Conservation (phyloP, 257 asterid genomes). For the Fraxinus americana region DNA sequence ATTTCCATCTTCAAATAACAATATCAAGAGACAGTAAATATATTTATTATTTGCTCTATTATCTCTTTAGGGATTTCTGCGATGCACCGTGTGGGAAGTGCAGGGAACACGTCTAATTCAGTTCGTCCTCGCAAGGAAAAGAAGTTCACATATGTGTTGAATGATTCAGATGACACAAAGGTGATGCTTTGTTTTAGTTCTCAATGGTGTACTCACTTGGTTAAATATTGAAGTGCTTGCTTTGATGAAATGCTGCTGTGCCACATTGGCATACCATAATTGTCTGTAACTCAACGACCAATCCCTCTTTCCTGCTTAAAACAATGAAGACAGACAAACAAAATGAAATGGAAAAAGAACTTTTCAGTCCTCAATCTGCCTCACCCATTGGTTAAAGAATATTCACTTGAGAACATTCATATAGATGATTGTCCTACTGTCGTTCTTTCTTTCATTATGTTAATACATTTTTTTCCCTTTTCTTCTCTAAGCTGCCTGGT, state of each 20-base stretch:
- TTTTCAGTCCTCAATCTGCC: neutral
- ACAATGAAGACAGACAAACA: neutral
- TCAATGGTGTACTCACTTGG: neutral
- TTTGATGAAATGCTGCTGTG: neutral
- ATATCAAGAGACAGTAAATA: neutral
- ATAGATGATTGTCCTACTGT: neutral
- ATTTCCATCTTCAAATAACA: neutral
- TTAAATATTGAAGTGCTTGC: slow-evolving; percentile 3
- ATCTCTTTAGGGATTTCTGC: slow-evolving; percentile 50
- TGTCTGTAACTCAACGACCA: neutral
- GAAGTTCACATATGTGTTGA: slow-evolving; percentile 86
- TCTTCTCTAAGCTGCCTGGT: neutral
- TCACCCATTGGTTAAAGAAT: neutral
- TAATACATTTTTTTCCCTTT: neutral
- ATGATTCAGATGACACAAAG: slow-evolving; percentile 81
- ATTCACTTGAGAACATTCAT: no score
- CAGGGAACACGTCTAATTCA: slow-evolving; percentile 76
- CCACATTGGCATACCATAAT: neutral
- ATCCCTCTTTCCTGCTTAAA: neutral
- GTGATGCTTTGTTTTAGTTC: slow-evolving; percentile 41
- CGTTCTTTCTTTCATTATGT: neutral
- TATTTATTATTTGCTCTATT: slow-evolving; percentile 22
- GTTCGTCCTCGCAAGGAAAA: slow-evolving; percentile 87
- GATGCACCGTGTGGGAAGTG: slow-evolving; percentile 98
- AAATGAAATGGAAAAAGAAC: no score